A percentile compares a stretch with the other conserved stretches of the same genome.
phyloP scores from a whole-genome alignment of 495 filamentous ascomycete genomes.

The Apodospora peruviana region DNA sequence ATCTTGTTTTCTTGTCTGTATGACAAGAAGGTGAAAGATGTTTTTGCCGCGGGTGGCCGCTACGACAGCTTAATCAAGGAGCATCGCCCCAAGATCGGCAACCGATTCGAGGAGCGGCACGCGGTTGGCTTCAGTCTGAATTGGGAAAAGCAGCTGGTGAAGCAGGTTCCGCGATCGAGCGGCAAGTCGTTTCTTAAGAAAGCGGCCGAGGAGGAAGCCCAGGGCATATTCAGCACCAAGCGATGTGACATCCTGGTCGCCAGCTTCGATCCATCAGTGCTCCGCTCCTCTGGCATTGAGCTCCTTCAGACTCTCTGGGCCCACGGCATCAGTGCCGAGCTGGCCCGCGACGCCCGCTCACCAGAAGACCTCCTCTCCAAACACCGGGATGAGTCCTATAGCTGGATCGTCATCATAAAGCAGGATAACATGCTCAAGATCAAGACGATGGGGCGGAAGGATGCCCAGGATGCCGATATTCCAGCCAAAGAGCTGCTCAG shows the following conservation, averaged over 20 bases:
- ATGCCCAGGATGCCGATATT: conserved; percentile 69
- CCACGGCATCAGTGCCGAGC: conserved; percentile 82
- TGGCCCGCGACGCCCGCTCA: conserved; percentile 68
- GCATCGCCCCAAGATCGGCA: conserved; percentile 54
- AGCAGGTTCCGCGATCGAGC: conserved; percentile 52
- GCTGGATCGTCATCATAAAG: conserved; percentile 83
- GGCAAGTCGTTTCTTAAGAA: conserved; percentile 65
- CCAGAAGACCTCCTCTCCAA: conserved; percentile 71
- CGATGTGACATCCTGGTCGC: conserved; percentile 87
- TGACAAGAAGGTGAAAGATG: conserved; percentile 74
- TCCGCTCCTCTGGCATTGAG: conserved; percentile 70
- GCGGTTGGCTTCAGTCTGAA: conserved; percentile 91
- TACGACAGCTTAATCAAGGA: conserved; percentile 83
- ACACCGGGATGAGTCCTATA: conserved; percentile 68
- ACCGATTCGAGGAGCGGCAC: conserved; percentile 49
- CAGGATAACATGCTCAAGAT: conserved; percentile 75
- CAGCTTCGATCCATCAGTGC: conserved; percentile 70
- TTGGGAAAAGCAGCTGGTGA: conserved; percentile 74
- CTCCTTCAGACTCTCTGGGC: conserved; percentile 77
- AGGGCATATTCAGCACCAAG: conserved; percentile 56
- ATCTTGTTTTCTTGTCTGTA: conserved; percentile 88
- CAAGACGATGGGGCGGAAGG: conserved; percentile 65
- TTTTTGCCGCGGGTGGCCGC: conserved; percentile 89
- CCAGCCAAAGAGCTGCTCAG: conserved; percentile 65
- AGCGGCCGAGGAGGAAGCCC: conserved; percentile 43